Evolutionary conservation across 306 rosid genomes (phyloP), one percentile per base, ranked within the genome.

Genomic region (Quercus parvula): DNA sequence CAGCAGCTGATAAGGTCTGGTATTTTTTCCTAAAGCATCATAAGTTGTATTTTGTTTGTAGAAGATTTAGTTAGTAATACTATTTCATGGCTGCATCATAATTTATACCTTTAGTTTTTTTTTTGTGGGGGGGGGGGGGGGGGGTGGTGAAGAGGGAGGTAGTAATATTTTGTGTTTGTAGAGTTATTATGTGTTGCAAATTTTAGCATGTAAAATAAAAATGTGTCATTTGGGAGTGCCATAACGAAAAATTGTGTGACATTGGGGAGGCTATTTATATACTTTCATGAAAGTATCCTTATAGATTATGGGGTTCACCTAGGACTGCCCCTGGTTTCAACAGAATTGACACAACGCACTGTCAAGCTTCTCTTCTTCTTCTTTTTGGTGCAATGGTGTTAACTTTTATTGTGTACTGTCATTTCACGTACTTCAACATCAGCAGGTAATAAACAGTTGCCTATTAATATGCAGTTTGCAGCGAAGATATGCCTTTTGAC

Each of bases 401-500:
- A 27, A 71, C 59, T 30, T 35, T 69, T 68, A 33, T 19, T 62
- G 24, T 69, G 30, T 35, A 75, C 71, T 54, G 20, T 73, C 64
- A 52, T 52, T 54, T 66, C 62, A 44, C 75, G 75, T 81, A 44
- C 66, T 52, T 61, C 24, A 44, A 62, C 30, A 70, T 73, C 46
- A 49, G 63, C 67, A 19, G 49, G 38, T 17, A 44, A 5, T 46
- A 74, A 75, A 51, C 51, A 64, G 77, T 67, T 83, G 76, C 75
- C 78, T 83, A 46, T 79, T 88, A 25, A 6, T 61, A 58, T 80
- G 82, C 86, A 94, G 98, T 94, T 94, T 88, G 89, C 74, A 19
- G 98, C 91, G 2, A 94, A 94, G 91, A 94, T 94, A 81, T 90
- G 94, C 83, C 97, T 94, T 76, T 79, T 94, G 83, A 91, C 97